Evolutionary conservation across 108 stramenopile species (phyloP).

Genomic region (Nitzschia palea): DNA sequence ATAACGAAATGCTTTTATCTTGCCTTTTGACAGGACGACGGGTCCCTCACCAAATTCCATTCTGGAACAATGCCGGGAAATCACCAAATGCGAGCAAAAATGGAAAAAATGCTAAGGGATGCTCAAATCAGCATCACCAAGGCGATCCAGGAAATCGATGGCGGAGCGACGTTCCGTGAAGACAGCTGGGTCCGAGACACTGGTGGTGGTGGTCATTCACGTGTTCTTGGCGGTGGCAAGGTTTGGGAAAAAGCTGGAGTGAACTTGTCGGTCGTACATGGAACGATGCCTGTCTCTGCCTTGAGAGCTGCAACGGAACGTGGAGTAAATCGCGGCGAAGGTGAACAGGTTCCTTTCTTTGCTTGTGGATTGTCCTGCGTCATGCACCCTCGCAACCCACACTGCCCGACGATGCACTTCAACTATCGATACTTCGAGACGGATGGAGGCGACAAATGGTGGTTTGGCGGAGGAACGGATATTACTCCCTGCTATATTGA

Average conservation of each 20-base stretch:
- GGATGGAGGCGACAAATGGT: slow-evolving; percentile 97
- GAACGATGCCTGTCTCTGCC: slow-evolving; percentile 88
- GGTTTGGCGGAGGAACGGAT: slow-evolving; percentile 95
- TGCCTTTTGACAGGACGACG: not conserved
- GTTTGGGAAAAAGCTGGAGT: slow-evolving; percentile 98
- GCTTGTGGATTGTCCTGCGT: slow-evolving; percentile 94
- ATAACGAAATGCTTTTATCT: too few species aligned
- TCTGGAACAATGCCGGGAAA: slow-evolving; percentile 9
- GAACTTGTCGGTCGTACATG: slow-evolving; percentile 93
- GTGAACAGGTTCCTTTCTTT: slow-evolving; percentile 93
- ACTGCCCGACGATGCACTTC: slow-evolving; percentile 97
- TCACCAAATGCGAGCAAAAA: slow-evolving; percentile 74
- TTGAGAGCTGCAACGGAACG: slow-evolving; percentile 92
- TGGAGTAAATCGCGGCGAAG: slow-evolving; percentile 90
- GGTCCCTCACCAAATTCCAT: not conserved
- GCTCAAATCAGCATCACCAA: slow-evolving; percentile 88
- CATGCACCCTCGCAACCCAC: slow-evolving; percentile 96
- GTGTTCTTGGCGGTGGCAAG: slow-evolving; percentile 86
- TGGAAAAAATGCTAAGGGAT: slow-evolving; percentile 88
- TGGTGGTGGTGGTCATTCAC: slow-evolving; percentile 94
- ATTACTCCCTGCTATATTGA: slow-evolving; percentile 95
- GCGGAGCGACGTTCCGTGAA: slow-evolving; percentile 81
- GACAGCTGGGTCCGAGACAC: slow-evolving; percentile 91
- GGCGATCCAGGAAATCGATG: slow-evolving; percentile 87
- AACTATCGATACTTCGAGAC: slow-evolving; percentile 99